Conservation (phyloP, 139 green algal species). For the Mesotaenium endlicherianum region DNA sequence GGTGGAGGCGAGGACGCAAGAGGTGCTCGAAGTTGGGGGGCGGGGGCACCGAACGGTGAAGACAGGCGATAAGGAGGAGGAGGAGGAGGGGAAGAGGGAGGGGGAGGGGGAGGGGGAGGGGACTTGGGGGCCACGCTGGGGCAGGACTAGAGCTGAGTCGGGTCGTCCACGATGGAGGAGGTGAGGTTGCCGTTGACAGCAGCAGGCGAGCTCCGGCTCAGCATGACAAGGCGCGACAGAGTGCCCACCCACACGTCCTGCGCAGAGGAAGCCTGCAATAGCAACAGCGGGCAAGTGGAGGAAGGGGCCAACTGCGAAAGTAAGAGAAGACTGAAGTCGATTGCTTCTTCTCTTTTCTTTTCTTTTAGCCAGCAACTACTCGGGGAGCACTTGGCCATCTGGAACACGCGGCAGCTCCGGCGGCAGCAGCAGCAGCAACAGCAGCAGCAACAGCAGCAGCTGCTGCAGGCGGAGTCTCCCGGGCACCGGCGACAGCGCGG, state of each 20-base stretch:
- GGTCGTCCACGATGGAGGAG: neutral
- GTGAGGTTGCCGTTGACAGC: neutral
- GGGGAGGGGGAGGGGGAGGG: neutral
- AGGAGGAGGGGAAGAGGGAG: neutral
- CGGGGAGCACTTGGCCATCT: too few relatives aligned
- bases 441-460: too few relatives aligned
- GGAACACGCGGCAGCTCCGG: too few relatives aligned
- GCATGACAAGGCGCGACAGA: neutral
- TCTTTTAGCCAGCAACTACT: too few relatives aligned
- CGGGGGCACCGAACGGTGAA: neutral
- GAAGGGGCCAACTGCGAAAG: neutral
- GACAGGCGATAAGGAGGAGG: neutral
- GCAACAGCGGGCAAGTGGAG: neutral
- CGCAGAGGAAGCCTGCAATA: neutral
- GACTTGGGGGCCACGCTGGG: neutral
- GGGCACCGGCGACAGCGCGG: too few relatives aligned
- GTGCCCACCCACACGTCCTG: neutral
- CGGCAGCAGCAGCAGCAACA: too few relatives aligned
- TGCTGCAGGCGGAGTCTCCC: too few relatives aligned
- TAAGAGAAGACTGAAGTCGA: neutral
- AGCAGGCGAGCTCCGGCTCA: neutral
- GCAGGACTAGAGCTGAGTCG: neutral
- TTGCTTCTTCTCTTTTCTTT: neutral
- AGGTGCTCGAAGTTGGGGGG: neutral
- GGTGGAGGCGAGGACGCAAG: too few relatives aligned